phyloP scores from a whole-genome alignment of 1,139 yeast genomes.

The Scheffersomyces stambukii region DNA sequence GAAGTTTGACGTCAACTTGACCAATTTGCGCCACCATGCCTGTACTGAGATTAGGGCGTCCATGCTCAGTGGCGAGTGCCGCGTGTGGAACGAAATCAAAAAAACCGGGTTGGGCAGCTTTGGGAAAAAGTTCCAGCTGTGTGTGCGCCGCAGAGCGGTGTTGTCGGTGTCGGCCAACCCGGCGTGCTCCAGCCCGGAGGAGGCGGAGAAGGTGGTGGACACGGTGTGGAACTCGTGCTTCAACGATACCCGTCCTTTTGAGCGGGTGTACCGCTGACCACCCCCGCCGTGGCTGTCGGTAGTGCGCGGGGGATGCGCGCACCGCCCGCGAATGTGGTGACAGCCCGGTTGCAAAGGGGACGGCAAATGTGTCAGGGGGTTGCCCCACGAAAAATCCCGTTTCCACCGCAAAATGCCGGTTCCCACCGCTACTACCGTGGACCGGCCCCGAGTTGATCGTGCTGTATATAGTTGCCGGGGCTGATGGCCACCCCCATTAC shows the following conservation, averaged over 20 bases:
- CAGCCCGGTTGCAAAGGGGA: too few relatives aligned
- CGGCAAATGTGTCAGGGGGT: too few relatives aligned
- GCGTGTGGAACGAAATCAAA: conserved; percentile 80
- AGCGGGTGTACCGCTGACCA: conserved; percentile 65
- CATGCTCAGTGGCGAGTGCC: conserved; percentile 90
- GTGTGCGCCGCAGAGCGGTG: conserved; percentile 85
- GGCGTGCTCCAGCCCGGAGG: conserved; percentile 61
- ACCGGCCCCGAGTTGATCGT: too few relatives aligned
- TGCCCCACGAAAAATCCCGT: too few relatives aligned
- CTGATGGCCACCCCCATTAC: too few relatives aligned
- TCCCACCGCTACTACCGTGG: too few relatives aligned
- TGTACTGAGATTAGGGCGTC: conserved; percentile 96
- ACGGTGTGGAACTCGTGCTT: conserved; percentile 93
- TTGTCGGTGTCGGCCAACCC: conserved; percentile 87
- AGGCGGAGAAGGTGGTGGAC: conserved; percentile 76
- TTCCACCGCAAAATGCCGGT: too few relatives aligned
- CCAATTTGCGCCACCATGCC: conserved; percentile 86
- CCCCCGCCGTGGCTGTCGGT: not conserved
- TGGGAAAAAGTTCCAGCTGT: conserved; percentile 81
- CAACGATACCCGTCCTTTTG: conserved; percentile 94
- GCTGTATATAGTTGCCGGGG: too few relatives aligned
- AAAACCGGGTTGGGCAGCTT: conserved; percentile 59
- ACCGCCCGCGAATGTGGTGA: too few relatives aligned
- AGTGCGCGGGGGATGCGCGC: too few relatives aligned
- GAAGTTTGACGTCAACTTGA: conserved; percentile 82